A percentile compares a stretch with the other conserved stretches of the same genome.
These are phyloP conservation scores for Exophiala viscosa DNA, from an alignment of 2,329 filamentous ascomycete species.

Conservation along the genomic window DNA sequence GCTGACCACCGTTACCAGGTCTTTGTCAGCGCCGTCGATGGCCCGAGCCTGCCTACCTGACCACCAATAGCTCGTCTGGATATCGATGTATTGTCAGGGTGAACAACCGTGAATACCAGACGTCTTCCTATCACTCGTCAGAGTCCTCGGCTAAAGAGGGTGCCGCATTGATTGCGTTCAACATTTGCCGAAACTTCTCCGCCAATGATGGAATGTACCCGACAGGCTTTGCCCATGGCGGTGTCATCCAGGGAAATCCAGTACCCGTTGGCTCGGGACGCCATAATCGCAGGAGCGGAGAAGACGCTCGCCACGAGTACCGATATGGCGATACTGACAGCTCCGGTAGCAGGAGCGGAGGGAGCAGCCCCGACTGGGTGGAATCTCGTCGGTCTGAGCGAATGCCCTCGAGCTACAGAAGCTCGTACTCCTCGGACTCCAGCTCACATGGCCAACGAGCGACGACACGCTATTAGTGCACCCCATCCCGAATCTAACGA, in stretches of 20 bases:
- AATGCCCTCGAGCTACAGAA: constrained; percentile 14
- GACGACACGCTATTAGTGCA: constrained; percentile 12
- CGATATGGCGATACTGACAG: constrained; percentile 25
- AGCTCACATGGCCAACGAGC: constrained; percentile 9
- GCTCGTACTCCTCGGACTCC: constrained; percentile 14
- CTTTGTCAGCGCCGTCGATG: constrained; percentile 92
- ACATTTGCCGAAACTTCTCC: constrained; percentile 96
- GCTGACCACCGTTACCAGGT: constrained; percentile 52
- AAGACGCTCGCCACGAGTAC: constrained; percentile 52
- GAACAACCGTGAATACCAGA: constrained; percentile 95
- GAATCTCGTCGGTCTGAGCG: constrained; percentile 18
- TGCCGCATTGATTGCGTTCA: constrained; percentile 91
- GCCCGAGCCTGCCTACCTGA: constrained; percentile 84
- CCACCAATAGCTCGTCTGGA: constrained; percentile 58
- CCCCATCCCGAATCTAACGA: background rate
- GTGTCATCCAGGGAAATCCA: constrained; percentile 58
- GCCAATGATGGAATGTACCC: constrained; percentile 88
- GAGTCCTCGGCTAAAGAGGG: constrained; percentile 83
- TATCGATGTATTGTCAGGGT: constrained; percentile 89
- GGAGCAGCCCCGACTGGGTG: constrained; percentile 26
- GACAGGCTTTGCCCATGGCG: constrained; percentile 53
- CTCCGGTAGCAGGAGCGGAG: constrained; percentile 23
- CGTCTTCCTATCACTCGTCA: constrained; percentile 77
- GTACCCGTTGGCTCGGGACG: constrained; percentile 62
- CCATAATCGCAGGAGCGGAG: constrained; percentile 42